Evolutionary conservation across 805 yeast genomes (phyloP), one percentile per base, ranked within the genome.

Genomic region (Spathaspora passalidarum): DNA sequence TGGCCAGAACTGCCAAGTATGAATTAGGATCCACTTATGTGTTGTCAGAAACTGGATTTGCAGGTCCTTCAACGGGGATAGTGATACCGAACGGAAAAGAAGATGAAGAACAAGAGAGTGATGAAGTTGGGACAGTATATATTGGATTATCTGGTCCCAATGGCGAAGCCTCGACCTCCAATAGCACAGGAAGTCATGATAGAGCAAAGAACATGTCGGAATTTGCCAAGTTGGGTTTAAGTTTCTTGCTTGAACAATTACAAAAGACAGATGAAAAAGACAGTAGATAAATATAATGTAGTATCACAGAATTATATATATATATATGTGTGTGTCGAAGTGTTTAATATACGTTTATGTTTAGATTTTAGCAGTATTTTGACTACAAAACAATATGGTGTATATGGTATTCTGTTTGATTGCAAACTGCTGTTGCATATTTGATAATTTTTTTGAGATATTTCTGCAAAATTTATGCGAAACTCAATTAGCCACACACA

Each of bases 11-110:
- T 52, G 72, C 90, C 45, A 75, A 84, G 57, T 79, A 88, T 49
- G 96, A 88, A 60, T 74, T 88, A 52, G 96, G 96, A 0, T 82
- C 90, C 2, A 86, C 91, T 0, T 88, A 82, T 63, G 89, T 88
- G 3, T 70, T 88, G 16, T 83, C 91, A 1, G 96, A 88, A 62
- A 84, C 94, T 1, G 96, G 96, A 1, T 84, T 86, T 72, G 96
- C 96, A 0, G 96, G 96, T 1, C 94, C 95, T 1, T 68, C 72
- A 7, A 66, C 62, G 37, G 74, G 69, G 49, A 60, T 63, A 60
- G 81, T 61, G 56, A 65, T 73, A 43, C 58, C 51, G 20, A 60
- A 64, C 18, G 49, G 47, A 3, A 52, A 34, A 5, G 53, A 32
- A 4, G 48, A 39, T 9, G 65, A 57, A 42, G 49, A 17, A 18